Conservation (phyloP, 352 stramenopile species). For the Globisporangium perplexum region DNA sequence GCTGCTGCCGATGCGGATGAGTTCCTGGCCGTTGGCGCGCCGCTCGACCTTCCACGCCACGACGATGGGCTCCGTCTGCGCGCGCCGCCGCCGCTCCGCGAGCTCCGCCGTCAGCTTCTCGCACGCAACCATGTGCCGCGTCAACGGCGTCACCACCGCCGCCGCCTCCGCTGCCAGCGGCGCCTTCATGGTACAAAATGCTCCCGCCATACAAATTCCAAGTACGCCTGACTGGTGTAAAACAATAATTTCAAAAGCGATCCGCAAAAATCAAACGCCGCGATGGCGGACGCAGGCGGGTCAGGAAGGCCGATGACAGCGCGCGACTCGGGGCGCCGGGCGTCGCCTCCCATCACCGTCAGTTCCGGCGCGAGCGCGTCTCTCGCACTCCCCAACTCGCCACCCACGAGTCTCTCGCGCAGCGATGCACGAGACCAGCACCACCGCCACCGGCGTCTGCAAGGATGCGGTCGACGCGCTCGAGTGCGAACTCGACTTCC, state of each 20-base stretch:
- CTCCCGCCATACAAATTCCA: background rate
- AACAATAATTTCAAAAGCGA: no score
- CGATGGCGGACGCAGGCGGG: no score
- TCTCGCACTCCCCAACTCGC: conserved; percentile 10
- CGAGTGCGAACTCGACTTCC: conserved; percentile 9
- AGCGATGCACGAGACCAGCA: conserved; percentile 10
- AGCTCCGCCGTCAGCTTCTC: conserved; percentile 24
- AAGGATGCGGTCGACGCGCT: background rate
- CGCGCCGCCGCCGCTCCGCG: conserved; percentile 68
- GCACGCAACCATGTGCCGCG: conserved; percentile 8
- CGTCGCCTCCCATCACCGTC: background rate
- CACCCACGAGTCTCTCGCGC: conserved; percentile 9
- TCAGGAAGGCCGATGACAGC: no score
- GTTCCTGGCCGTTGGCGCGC: conserved; percentile 40
- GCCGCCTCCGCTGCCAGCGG: background rate
- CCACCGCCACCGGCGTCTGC: background rate
- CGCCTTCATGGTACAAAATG: background rate
- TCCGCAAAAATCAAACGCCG: no score
- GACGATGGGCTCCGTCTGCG: conserved; percentile 70
- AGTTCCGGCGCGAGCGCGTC: no score
- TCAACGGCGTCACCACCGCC: no score
- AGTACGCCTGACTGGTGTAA: background rate
- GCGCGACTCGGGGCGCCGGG: no score
- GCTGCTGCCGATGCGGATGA: conserved; percentile 45
- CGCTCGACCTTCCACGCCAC: conserved; percentile 67